phyloP scores from a whole-genome alignment of 352 stramenopile genomes.

The Phytophthora gonapodyides region DNA sequence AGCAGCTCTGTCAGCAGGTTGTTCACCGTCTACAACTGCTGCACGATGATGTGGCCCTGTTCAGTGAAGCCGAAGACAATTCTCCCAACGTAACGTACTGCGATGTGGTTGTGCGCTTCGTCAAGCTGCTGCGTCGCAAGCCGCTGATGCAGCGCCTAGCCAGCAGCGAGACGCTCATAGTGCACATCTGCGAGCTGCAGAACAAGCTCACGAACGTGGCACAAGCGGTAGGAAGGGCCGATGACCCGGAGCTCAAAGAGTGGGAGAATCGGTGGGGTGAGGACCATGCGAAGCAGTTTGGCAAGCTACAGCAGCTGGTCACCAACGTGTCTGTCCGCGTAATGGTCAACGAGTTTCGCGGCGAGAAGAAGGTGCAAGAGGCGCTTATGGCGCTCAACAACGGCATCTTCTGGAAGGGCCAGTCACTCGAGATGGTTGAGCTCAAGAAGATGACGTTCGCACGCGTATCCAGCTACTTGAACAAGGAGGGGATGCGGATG shows the following conservation, averaged over 20 bases:
- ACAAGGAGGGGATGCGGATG: slow-evolving; percentile 9
- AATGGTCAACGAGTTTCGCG: slow-evolving; percentile 25
- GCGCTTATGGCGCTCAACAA: slow-evolving; percentile 23
- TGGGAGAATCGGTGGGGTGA: slow-evolving; percentile 17
- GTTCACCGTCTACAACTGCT: slow-evolving; percentile 16
- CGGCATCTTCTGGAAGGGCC: slow-evolving; percentile 10
- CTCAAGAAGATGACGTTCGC: slow-evolving; percentile 20
- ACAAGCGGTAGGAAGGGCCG: background rate
- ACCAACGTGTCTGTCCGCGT: background rate
- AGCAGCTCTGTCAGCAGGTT: background rate
- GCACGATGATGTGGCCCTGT: slow-evolving; percentile 7
- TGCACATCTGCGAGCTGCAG: slow-evolving; percentile 18
- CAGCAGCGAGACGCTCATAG: slow-evolving; percentile 13
- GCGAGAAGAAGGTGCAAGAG: slow-evolving; percentile 28
- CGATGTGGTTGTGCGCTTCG: slow-evolving; percentile 15
- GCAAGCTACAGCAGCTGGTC: slow-evolving; percentile 13
- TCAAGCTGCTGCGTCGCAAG: slow-evolving; percentile 18
- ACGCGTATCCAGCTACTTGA: slow-evolving; percentile 12
- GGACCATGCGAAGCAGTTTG: slow-evolving; percentile 6
- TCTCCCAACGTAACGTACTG: too few species aligned
- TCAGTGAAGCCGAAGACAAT: too few species aligned
- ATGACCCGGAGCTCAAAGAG: background rate
- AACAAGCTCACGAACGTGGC: slow-evolving; percentile 19
- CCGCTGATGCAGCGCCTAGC: slow-evolving; percentile 33
- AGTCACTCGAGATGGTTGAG: slow-evolving; percentile 9